A percentile compares a stretch with the other conserved stretches of the same genome.
Conservation (phyloP, 192 early-diverging fungal species). For the Coemansia sp. region DNA sequence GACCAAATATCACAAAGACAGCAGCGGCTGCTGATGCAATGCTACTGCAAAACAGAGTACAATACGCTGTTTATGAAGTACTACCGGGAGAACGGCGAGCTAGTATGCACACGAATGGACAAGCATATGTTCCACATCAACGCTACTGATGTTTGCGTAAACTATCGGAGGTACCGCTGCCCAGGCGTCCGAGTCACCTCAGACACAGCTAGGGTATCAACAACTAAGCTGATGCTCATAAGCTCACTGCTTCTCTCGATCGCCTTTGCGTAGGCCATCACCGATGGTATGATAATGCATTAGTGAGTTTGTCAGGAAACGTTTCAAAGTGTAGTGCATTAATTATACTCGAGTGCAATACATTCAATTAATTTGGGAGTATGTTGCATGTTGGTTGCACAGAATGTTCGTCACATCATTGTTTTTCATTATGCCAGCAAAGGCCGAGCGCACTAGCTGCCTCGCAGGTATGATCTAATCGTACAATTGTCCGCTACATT, state of each 20-base stretch:
- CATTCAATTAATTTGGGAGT: background rate
- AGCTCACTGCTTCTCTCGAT: conserved; percentile 11
- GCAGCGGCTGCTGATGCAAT: conserved; percentile 39
- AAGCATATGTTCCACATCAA: conserved; percentile 18
- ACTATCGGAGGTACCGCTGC: conserved; percentile 26
- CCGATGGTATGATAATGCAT: background rate
- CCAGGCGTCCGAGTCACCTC: conserved; percentile 19
- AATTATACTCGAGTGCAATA: background rate
- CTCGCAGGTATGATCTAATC: background rate
- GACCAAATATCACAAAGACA: conserved; percentile 25
- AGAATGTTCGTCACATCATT: background rate
- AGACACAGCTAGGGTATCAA: conserved; percentile 1
- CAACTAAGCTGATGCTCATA: conserved; percentile 14
- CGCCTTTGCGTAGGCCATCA: background rate
- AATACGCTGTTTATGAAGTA: conserved; percentile 39
- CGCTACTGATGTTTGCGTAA: conserved; percentile 23
- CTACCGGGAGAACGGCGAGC: conserved; percentile 7
- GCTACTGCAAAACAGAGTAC: conserved; percentile 36
- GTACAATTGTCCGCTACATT: background rate
- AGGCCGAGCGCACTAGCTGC: conserved; percentile 2
- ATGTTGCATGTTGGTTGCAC: background rate
- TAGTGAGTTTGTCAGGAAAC: background rate
- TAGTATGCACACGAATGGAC: conserved; percentile 34
- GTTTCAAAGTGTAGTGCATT: background rate
- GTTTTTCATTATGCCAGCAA: background rate